Evolutionary conservation across 345 rosid genomes (phyloP).

Genomic region (Citropsis articulata): DNA sequence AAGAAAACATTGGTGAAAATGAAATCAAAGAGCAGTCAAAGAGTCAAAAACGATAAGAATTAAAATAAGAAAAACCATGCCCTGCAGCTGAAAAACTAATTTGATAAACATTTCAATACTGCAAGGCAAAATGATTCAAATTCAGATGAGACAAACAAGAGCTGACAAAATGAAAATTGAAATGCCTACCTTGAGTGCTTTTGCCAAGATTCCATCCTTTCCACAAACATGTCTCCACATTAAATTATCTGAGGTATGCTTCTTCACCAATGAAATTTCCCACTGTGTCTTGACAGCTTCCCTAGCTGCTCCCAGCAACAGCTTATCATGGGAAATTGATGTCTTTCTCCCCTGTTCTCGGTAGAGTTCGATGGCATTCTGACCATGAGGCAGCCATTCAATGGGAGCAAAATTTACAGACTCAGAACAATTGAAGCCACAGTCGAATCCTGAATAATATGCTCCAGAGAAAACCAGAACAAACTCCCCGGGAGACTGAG

Average conservation of each 20-base stretch:
- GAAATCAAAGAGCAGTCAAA: not conserved
- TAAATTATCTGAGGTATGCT: conserved; percentile 32
- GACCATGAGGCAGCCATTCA: conserved; percentile 75
- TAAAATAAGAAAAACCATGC: not conserved
- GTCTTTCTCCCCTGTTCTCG: conserved; percentile 44
- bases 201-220: conserved; percentile 50
- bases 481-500: conserved; percentile 72
- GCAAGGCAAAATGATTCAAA: not conserved
- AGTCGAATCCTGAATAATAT: conserved; percentile 52
- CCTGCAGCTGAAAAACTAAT: not conserved
- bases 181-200: conserved; percentile 50
- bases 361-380: conserved; percentile 48
- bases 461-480: conserved; percentile 67
- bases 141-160: not conserved
- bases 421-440: conserved; percentile 75
- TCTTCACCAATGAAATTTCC: conserved; percentile 41
- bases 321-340: conserved; percentile 57
- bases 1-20: not conserved
- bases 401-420: conserved; percentile 61
- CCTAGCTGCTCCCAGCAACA: conserved; percentile 56
- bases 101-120: not conserved
- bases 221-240: conserved; percentile 54
- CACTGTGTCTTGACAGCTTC: conserved; percentile 59
- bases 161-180: not conserved
- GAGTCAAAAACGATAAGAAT: conserved; percentile 7